Conservation (phyloP, 129 eudicot genomes). For the Tagetes patula region DNA sequence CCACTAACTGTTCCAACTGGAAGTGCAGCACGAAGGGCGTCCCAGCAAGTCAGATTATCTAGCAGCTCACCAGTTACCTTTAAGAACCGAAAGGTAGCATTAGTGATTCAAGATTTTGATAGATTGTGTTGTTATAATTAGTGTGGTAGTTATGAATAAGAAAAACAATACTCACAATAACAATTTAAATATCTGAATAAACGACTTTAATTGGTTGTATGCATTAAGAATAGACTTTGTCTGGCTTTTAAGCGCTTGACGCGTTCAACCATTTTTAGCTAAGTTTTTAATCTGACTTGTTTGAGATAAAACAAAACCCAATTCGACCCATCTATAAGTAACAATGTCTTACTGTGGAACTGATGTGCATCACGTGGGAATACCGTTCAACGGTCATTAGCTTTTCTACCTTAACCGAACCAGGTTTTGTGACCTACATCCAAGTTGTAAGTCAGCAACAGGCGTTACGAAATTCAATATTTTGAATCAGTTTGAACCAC, state of each 20-base stretch:
- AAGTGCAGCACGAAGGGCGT: slow-evolving; percentile 80
- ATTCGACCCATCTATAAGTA: not conserved
- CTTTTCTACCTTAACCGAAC: slow-evolving; percentile 80
- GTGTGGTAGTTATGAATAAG: not conserved
- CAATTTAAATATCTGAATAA: not conserved
- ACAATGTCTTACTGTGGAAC: slow-evolving; percentile 72
- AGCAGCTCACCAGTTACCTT: slow-evolving; percentile 79
- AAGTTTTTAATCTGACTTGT: not conserved
- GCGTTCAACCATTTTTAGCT: not conserved
- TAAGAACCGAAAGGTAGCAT: not conserved
- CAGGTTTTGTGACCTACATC: slow-evolving; percentile 71
- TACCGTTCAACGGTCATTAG: slow-evolving; percentile 75
- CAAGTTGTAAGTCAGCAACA: slow-evolving; percentile 17
- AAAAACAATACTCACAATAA: not conserved
- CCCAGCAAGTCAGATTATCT: slow-evolving; percentile 77
- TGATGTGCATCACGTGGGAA: slow-evolving; percentile 94
- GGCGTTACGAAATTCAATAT: not conserved
- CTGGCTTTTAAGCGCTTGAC: not conserved
- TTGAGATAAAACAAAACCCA: not conserved
- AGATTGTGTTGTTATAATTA: not conserved
- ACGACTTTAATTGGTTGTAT: not conserved
- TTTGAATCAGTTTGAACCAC: slow-evolving; percentile 9
- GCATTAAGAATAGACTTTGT: not conserved
- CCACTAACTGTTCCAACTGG: slow-evolving; percentile 94
- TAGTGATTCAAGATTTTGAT: not conserved